Percentiles rank a stretch among this genome's conserved stretches.
These are phyloP conservation scores for Dothideomycetes sp. DNA, from an alignment of 2,329 filamentous ascomycete species.

Conservation along the genomic window DNA sequence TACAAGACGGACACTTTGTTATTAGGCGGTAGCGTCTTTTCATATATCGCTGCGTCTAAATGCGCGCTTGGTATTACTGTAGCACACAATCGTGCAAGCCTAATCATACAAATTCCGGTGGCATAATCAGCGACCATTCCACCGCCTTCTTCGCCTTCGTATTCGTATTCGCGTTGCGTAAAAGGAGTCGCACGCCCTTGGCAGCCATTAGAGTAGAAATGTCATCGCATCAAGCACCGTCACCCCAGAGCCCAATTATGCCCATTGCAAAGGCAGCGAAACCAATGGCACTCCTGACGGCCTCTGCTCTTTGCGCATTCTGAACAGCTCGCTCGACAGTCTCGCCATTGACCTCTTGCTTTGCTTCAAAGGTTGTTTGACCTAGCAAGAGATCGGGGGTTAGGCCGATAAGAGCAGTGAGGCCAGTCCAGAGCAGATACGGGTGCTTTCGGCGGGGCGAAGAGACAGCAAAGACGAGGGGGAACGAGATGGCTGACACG, in stretches of 20 bases:
- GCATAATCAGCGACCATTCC: too few species aligned
- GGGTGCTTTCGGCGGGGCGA: conserved; percentile 69
- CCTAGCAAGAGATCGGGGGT: conserved; percentile 7
- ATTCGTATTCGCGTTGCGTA: too few species aligned
- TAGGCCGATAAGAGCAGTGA: conserved; percentile 21
- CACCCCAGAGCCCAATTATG: conserved; percentile 39
- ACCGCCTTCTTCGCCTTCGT: too few species aligned
- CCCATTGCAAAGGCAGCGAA: conserved; percentile 35
- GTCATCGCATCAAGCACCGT: conserved; percentile 28
- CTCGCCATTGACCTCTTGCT: conserved; percentile 38
- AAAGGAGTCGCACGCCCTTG: too few species aligned
- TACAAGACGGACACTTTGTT: too few species aligned
- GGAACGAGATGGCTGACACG: conserved; percentile 59
- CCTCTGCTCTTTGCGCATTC: conserved; percentile 29
- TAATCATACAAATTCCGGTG: too few species aligned
- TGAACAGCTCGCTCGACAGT: conserved; percentile 35
- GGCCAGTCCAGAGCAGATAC: conserved; percentile 76
- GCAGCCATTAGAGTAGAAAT: too few species aligned
- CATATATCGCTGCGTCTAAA: too few species aligned
- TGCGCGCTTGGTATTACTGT: too few species aligned
- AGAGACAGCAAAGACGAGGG: conserved; percentile 68
- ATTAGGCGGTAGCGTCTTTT: too few species aligned
- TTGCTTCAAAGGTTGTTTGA: conserved; percentile 22
- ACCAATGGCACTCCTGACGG: conserved; percentile 28
- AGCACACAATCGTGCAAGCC: too few species aligned